Base-by-base conservation (phyloP, 257 asterid species). In the Solanum chiquidenum region DNA sequence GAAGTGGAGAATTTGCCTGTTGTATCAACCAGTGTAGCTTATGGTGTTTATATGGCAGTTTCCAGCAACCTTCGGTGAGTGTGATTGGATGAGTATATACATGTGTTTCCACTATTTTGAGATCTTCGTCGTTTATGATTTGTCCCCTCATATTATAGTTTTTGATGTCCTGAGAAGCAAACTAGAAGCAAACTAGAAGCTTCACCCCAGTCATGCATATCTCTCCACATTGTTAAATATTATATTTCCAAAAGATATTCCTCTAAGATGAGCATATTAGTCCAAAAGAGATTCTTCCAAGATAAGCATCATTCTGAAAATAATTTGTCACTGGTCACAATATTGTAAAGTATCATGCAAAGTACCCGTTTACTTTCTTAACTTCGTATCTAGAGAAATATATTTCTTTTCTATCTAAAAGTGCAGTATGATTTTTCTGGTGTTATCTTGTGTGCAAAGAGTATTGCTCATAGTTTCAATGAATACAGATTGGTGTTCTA, bases 31-130 rank as follows among this genome's bases (percentile, higher is more conserved):
- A 96, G 98, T 85, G 91, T 92, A 49, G 98, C 95, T 29, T 96
- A 96, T 83, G 98, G 99, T 89, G 96, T 95, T 84, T 95, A 96
- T 83, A 96, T 96, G 99, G 93, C 97, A 66, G 89, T 96, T 82
- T 96, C 99, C 52, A 94, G 98, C 94, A 96, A 96, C 90, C 96
- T 96, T 38, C 94, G 99, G 99, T 96, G 93, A 85, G 97, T 84
- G 38, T 29, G 73, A 83, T 73, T 37, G 64, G 85, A 46, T 49
- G 33, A 40, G 6, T 42, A 38, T 86, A 69, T 34, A n/a, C 44
- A 38, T 7, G 64, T 68, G 33, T 29, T 85, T 38, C 66, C 35
- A 29, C 33, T 38, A 72, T 68, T 68, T 18, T 46, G 85, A 16
- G 84, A 79, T 79, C 64, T 84, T 84, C 76, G 0, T 34, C 14